Evolutionary conservation across 306 rosid genomes (phyloP).

Genomic region (cucumber (Cucumis sativus)): Cucumber_9930_V3 NC_026657.2:27839501-27840000

Average conservation of each 20-base stretch:
- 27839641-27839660: background rate
- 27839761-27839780: background rate
- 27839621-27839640: background rate
- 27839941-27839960: background rate
- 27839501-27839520: background rate
- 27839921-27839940: background rate
- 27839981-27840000: background rate
- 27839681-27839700: background rate
- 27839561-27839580: too few relatives aligned
- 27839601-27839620: background rate
- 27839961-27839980: background rate
- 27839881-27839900: background rate
- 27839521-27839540: too few relatives aligned
- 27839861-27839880: background rate
- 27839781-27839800: background rate
- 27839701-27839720: background rate
- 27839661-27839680: too few relatives aligned
- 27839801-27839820: background rate
- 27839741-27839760: background rate
- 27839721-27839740: background rate
- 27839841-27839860: background rate
- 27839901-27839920: background rate
- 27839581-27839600: background rate
- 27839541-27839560: too few relatives aligned
- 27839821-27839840: background rate